Percentiles rank a stretch among this genome's conserved stretches.
phyloP scores from a whole-genome alignment of 441 rosid genomes.

The Arabidopsis lyrata region DNA sequence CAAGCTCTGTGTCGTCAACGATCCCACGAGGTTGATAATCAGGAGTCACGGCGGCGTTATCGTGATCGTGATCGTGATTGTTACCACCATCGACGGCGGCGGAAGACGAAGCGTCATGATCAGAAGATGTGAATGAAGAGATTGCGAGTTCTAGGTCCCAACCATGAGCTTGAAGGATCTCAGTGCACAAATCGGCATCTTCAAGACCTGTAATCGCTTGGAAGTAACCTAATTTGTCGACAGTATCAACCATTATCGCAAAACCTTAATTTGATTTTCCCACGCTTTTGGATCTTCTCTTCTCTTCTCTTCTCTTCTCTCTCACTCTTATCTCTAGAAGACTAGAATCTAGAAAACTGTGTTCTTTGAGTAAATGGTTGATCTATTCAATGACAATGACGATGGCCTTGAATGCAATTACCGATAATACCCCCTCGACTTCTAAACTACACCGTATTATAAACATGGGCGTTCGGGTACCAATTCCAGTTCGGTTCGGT shows the following conservation, averaged over 20 bases:
- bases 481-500: too few species aligned
- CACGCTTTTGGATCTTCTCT: constrained; percentile 34
- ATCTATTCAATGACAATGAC: constrained; percentile 36
- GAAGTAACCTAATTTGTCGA: constrained; percentile 87
- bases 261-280: constrained; percentile 23
- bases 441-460: too few species aligned
- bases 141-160: constrained; percentile 99
- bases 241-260: constrained; percentile 73
- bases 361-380: constrained; percentile 16
- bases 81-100: constrained; percentile 1
- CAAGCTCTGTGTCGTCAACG: constrained; percentile 43
- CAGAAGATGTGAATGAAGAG: constrained; percentile 74
- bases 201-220: constrained; percentile 93
- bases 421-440: neutral
- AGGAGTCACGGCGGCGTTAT: constrained; percentile 17
- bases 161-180: constrained; percentile 92
- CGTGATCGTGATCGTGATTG: constrained; percentile 16
- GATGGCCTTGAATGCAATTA: constrained; percentile 1
- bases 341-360: constrained; percentile 22
- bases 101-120: constrained; percentile 43
- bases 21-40: constrained; percentile 44
- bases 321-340: constrained; percentile 39
- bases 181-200: constrained; percentile 87
- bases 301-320: neutral
- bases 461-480: too few species aligned